A percentile compares a stretch with the other conserved stretches of the same genome.
These are phyloP conservation scores for Sanguinoderma infundibulare DNA, from an alignment of 1,284 basidiomycete species.

Conservation along the genomic window DNA sequence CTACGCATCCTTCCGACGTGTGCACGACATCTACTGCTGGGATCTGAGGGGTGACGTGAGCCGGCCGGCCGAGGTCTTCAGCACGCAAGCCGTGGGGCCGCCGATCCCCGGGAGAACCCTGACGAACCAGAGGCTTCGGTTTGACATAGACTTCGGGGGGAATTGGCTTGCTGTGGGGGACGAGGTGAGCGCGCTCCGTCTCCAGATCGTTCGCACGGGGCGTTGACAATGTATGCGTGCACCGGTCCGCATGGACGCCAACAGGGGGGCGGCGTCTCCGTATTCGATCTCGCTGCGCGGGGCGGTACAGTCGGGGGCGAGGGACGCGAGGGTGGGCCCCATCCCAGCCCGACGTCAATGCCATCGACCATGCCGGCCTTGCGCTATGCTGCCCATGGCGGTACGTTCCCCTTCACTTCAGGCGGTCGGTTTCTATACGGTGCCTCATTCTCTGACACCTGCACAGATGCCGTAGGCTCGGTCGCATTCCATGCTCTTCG, in stretches of 20 bases:
- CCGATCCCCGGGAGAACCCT: conserved; percentile 17
- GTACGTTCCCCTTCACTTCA: conserved; percentile 14
- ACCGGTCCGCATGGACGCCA: conserved; percentile 11
- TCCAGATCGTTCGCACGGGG: conserved; percentile 10
- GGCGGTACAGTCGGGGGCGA: conserved; percentile 7
- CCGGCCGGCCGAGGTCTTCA: conserved; percentile 48
- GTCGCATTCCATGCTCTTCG: conserved; percentile 65
- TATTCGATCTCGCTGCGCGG: conserved; percentile 25
- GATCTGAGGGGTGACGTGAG: conserved; percentile 74
- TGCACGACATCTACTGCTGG: conserved; percentile 72
- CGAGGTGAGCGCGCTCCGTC: conserved; percentile 51
- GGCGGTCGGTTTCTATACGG: conserved; percentile 1
- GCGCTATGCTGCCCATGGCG: conserved; percentile 22
- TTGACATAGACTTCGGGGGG: conserved; percentile 80
- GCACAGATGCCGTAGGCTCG: conserved; percentile 62
- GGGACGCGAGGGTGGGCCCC: neutral
- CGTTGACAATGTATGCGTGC: neutral
- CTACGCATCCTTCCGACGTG: conserved; percentile 79
- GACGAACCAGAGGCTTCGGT: conserved; percentile 80
- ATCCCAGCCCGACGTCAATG: conserved; percentile 8
- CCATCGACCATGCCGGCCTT: conserved; percentile 19
- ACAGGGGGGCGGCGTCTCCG: conserved; percentile 26
- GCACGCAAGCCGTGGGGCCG: conserved; percentile 13
- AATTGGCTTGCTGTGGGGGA: conserved; percentile 73
- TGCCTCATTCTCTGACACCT: conserved; percentile 4